Percentiles rank a stretch among this genome's conserved stretches.
Conservation (phyloP, 108 stramenopile species). For the Stephanodiscus triporus region DNA sequence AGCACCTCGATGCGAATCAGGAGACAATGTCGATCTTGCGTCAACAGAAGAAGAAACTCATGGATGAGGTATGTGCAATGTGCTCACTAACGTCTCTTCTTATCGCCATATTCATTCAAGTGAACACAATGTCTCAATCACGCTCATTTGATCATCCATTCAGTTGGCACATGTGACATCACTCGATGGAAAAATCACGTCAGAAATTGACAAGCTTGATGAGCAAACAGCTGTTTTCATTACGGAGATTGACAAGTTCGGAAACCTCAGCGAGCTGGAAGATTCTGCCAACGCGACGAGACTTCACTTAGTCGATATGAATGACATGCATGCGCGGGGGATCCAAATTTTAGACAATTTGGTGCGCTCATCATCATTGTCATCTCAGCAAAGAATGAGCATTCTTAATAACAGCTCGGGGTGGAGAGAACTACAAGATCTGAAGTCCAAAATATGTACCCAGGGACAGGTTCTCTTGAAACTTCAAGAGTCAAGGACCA, state of each 20-base stretch:
- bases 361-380: not conserved
- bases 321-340: conserved; percentile 11
- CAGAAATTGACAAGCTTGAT: conserved; percentile 20
- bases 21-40: conserved; percentile 22
- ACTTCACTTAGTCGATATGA: conserved; percentile 23
- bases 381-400: not conserved
- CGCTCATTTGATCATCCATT: not conserved
- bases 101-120: not conserved
- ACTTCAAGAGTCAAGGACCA: conserved; percentile 7
- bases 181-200: conserved; percentile 16
- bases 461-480: conserved; percentile 14
- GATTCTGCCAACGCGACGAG: conserved; percentile 18
- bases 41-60: conserved; percentile 27
- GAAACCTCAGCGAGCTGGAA: conserved; percentile 7
- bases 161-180: conserved; percentile 24
- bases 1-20: conserved; percentile 29
- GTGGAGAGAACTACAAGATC: conserved; percentile 15
- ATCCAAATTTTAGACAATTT: conserved; percentile 11
- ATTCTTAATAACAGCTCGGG: conserved; percentile 9
- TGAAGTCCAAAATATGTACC: conserved; percentile 12
- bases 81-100: not conserved
- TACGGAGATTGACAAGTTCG: conserved; percentile 19
- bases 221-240: conserved; percentile 11
- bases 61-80: conserved; percentile 20
- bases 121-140: not conserved